Evolutionary conservation across 495 filamentous ascomycete species (phyloP), one percentile per base, ranked within the genome.

Genomic region (Xylaria acuta): DNA sequence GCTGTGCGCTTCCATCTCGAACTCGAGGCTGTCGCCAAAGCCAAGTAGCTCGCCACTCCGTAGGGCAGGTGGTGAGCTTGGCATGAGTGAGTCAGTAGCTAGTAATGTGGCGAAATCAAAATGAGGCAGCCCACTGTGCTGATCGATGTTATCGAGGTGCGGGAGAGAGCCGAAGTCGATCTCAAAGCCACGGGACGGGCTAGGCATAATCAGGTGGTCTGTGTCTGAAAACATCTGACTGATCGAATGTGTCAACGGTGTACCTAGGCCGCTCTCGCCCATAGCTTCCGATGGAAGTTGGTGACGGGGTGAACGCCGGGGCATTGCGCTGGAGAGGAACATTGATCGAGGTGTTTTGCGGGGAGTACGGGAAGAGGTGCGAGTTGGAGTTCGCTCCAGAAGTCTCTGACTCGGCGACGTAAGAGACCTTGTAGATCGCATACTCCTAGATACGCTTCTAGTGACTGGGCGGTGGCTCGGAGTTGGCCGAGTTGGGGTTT

Each of bases 231-330:
- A 82, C 38, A 92, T 75, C 73, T 89, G 84, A 71, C 85, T 86
- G 6, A 92, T 81, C 20, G 88, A 86, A n/a, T 83, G 84, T 0
- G 90, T 89, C 73, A 91, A 85, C 1, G 90, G 90, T 9, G 88
- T 84, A 43, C 84, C 81, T 65, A 85, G 82, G n/a, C 76, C 59
- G 34, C 73, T 70, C 14, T 74, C 76, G 2, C 79, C 78, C 0
- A 82, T 69, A 3, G 77, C 75, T 73, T 79, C 70, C 76, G 81
- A 45, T 78, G 86, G 64, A 74, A 85, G 60, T 78, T 84, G 65
- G 70, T 76, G 69, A 68, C 74, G 68, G 71, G 81, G 70, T 64
- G 75, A 73, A 64, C 74, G 51, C 72, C 75, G 74, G 69, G 73
- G 72, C 75, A 73, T 66, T 69, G 69, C 41, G 49, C 68, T 54